Conservation (phyloP, 371 early-diverging fungal species). For the Mucor plumbeus region DNA sequence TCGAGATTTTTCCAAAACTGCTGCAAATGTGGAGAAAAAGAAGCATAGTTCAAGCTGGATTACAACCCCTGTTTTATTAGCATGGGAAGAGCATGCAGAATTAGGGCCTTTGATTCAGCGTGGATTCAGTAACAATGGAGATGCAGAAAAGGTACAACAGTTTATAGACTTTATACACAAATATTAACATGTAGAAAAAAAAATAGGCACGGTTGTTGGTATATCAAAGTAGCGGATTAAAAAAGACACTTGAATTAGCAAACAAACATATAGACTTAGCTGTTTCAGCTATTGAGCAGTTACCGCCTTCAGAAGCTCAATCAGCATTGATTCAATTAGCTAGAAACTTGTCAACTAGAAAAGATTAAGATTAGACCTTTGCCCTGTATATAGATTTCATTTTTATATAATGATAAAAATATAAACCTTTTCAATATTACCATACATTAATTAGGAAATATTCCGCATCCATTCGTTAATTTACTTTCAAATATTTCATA, state of each 20-base stretch:
- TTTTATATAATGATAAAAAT: not conserved
- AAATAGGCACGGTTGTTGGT: constrained; percentile 69
- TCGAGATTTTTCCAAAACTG: constrained; percentile 84
- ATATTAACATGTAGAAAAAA: not conserved
- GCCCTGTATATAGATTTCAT: not conserved
- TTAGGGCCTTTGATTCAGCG: constrained; percentile 86
- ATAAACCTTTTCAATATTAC: constrained; percentile 4
- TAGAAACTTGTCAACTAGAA: constrained; percentile 52
- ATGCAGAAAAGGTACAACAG: not conserved
- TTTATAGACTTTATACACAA: not conserved
- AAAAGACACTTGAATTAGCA: constrained; percentile 64
- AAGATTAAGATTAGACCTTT: constrained; percentile 18
- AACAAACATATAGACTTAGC: constrained; percentile 65
- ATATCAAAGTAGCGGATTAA: constrained; percentile 72
- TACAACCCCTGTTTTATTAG: constrained; percentile 94
- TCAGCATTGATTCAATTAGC: constrained; percentile 69
- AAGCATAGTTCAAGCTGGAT: not conserved
- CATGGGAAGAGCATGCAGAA: constrained; percentile 89
- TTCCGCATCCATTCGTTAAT: too few species aligned
- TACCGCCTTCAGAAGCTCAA: constrained; percentile 74
- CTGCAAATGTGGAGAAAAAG: constrained; percentile 84
- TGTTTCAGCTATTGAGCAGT: constrained; percentile 55
- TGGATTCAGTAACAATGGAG: constrained; percentile 67
- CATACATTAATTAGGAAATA: not conserved
- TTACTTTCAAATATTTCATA: too few species aligned